Conservation (phyloP, 2,329 filamentous ascomycete species). For the Ceratocystis cacaofunesta region DNA sequence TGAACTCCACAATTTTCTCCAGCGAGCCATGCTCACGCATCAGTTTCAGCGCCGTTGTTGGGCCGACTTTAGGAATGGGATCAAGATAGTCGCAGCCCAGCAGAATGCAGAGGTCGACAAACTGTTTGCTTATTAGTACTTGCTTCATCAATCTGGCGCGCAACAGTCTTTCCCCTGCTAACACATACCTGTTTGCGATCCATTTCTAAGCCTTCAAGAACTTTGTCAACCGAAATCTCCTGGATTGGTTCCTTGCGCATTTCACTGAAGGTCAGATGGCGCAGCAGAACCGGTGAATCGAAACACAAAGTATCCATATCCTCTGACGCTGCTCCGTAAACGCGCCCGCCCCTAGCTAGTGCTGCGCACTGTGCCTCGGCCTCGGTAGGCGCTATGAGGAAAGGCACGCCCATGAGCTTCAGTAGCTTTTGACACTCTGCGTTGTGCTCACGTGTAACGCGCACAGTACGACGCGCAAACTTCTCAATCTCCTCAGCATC, state of each 20-base stretch:
- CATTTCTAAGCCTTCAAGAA: conserved; percentile 77
- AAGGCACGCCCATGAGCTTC: conserved; percentile 92
- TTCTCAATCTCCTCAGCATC: conserved; percentile 97
- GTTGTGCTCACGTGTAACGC: conserved; percentile 94
- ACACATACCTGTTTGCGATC: conserved; percentile 58
- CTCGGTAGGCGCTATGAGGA: conserved; percentile 88
- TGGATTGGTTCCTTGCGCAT: conserved; percentile 95
- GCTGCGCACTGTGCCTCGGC: conserved; percentile 93
- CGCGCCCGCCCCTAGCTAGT: conserved; percentile 78
- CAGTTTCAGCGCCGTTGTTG: conserved; percentile 78
- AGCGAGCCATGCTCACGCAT: conserved; percentile 84
- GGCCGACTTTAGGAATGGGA: conserved; percentile 86
- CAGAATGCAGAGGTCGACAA: conserved; percentile 94
- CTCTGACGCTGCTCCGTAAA: conserved; percentile 91
- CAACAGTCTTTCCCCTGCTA: neutral
- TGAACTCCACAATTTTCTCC: conserved; percentile 70
- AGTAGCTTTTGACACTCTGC: conserved; percentile 81
- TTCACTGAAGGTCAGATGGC: conserved; percentile 93
- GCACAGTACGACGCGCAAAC: conserved; percentile 82
- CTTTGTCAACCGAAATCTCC: conserved; percentile 78
- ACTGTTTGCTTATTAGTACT: conserved; percentile 35
- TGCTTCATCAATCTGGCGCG: neutral
- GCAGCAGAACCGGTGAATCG: conserved; percentile 73
- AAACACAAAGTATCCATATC: conserved; percentile 99
- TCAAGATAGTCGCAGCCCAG: conserved; percentile 97